phyloP scores from a whole-genome alignment of 352 stramenopile species.

The Globisporangium recalcitrans region DNA sequence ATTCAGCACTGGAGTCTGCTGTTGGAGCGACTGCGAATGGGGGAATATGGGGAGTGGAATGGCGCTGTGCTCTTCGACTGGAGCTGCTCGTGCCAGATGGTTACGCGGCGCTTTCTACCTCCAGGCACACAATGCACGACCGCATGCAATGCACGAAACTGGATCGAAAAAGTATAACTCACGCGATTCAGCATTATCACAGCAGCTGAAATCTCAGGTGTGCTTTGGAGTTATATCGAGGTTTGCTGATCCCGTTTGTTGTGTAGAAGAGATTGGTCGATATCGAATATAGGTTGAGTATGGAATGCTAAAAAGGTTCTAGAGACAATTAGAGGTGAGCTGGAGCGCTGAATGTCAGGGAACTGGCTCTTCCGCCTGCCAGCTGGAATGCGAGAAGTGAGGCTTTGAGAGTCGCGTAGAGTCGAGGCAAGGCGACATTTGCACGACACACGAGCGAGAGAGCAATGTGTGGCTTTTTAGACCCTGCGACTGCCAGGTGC shows the following conservation, averaged over 20 bases:
- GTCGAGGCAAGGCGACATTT: neutral
- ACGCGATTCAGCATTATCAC: neutral
- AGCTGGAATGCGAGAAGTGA: neutral
- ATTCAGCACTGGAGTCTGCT: too few relatives aligned
- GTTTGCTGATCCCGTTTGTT: too few relatives aligned
- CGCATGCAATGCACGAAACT: neutral
- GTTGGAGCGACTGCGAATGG: neutral
- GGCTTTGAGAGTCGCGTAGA: neutral
- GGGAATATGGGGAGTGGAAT: neutral
- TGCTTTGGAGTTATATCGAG: neutral
- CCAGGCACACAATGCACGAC: neutral
- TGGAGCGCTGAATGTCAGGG: neutral
- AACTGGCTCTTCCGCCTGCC: neutral
- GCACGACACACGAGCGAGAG: neutral
- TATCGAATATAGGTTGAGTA: neutral
- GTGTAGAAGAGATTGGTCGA: too few relatives aligned
- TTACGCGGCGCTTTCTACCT: neutral
- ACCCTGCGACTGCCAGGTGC: neutral
- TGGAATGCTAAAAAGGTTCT: neutral
- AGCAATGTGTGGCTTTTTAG: neutral
- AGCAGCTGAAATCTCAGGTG: neutral
- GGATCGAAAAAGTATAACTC: constrained; percentile 2
- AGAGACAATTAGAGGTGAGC: neutral
- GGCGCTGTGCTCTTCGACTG: neutral
- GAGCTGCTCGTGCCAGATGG: neutral